phyloP scores from a whole-genome alignment of 1,139 yeast species.

The Yamadazyma sp. region DNA sequence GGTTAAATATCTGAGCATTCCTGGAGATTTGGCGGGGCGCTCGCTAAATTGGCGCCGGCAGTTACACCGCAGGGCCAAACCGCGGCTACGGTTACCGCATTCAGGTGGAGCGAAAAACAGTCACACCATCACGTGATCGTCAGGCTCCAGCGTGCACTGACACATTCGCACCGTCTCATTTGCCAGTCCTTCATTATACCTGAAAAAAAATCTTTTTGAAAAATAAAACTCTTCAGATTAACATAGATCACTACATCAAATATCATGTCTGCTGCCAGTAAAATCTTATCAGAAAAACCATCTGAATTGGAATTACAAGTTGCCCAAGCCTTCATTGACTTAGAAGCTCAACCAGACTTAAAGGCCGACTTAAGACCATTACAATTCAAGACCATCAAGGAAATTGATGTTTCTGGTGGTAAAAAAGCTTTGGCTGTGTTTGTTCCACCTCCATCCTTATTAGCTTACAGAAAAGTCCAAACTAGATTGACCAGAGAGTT shows the following conservation, averaged over 20 bases:
- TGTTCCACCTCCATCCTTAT: slow-evolving; percentile 95
- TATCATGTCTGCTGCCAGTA: slow-evolving; percentile 89
- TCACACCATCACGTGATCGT: slow-evolving; percentile 1
- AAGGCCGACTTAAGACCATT: slow-evolving; percentile 98
- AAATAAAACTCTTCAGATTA: background rate
- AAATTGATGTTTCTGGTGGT: slow-evolving; percentile 97
- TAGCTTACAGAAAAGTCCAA: slow-evolving; percentile 96
- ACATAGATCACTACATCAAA: background rate
- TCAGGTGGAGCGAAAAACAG: slow-evolving; percentile 1
- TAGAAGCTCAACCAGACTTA: slow-evolving; percentile 93
- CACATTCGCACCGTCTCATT: background rate
- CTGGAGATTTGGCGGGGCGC: background rate
- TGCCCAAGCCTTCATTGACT: slow-evolving; percentile 98
- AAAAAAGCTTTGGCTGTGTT: slow-evolving; percentile 98
- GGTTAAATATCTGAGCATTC: background rate
- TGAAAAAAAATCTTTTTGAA: slow-evolving; percentile 2
- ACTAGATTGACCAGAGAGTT: slow-evolving; percentile 97
- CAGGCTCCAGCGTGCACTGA: background rate
- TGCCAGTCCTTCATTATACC: background rate
- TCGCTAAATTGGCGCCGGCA: background rate
- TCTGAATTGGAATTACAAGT: slow-evolving; percentile 98
- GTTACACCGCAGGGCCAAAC: too few relatives aligned
- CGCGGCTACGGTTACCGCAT: too few relatives aligned
- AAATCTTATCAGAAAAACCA: slow-evolving; percentile 91
- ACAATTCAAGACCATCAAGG: slow-evolving; percentile 98